A percentile compares a stretch with the other conserved stretches of the same genome.
Evolutionary conservation across 768 basidiomycete species (phyloP).

Genomic region (Asterophora parasitica): DNA sequence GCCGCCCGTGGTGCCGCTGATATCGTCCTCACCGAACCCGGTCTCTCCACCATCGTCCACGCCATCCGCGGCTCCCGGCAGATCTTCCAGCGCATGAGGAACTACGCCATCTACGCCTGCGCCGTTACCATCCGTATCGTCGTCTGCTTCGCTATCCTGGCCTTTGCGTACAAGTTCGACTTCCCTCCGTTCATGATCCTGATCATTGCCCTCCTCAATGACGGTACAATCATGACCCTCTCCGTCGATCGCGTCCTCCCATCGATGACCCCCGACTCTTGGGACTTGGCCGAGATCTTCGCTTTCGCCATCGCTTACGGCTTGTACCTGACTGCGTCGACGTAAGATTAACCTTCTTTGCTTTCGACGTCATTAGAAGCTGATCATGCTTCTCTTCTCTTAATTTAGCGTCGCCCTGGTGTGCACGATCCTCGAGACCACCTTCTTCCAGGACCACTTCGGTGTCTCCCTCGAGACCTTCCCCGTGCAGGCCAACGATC

Average conservation of each 20-base stretch:
- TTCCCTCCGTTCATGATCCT: conserved; percentile 99
- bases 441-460: conserved; percentile 88
- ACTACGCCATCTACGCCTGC: conserved; percentile 97
- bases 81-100: conserved; percentile 99
- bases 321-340: conserved; percentile 86
- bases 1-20: conserved; percentile 98
- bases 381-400: not conserved
- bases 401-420: conserved; percentile 66
- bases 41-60: conserved; percentile 98
- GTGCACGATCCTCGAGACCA: conserved; percentile 78
- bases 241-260: conserved; percentile 95
- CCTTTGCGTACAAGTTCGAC: conserved; percentile 94
- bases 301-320: conserved; percentile 94
- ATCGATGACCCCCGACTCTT: conserved; percentile 87
- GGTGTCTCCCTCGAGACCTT: conserved; percentile 52
- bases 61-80: conserved; percentile 97
- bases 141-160: conserved; percentile 92
- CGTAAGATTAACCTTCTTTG: conserved; percentile 47
- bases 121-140: conserved; percentile 98
- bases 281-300: conserved; percentile 97
- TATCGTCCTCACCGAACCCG: conserved; percentile 96
- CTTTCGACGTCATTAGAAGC: not conserved
- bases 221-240: conserved; percentile 99
- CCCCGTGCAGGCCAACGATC: conserved; percentile 51
- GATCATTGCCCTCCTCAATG: conserved; percentile 94